These are phyloP conservation scores for Oropetium thomaeum DNA, from an alignment of 176 grass and related monocot genomes.

Conservation along the genomic window DNA sequence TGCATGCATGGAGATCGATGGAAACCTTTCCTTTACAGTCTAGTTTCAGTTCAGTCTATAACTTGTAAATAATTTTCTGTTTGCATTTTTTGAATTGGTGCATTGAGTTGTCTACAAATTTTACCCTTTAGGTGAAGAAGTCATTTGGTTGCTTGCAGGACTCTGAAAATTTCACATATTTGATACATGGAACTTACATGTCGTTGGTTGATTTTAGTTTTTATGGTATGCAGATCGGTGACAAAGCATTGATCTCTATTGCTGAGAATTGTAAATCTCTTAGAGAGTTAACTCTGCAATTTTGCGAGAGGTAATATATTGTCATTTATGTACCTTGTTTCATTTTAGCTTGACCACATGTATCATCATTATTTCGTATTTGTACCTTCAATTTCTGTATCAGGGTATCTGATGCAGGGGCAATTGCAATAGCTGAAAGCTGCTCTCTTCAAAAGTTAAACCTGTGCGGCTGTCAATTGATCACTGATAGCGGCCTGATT, in stretches of 20 bases:
- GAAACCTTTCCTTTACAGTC: background rate
- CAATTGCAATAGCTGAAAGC: conserved; percentile 64
- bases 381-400: background rate
- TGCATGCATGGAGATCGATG: conserved; percentile 7
- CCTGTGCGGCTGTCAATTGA: conserved; percentile 65
- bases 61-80: background rate
- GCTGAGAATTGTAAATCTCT: conserved; percentile 79
- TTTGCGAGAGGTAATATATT: conserved; percentile 71
- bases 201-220: conserved; percentile 22
- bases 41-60: background rate
- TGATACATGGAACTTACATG: background rate
- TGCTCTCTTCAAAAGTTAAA: conserved; percentile 67
- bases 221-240: conserved; percentile 59
- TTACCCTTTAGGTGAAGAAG: background rate
- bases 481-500: conserved; percentile 65
- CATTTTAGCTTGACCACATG: background rate
- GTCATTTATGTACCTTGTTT: background rate
- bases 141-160: background rate
- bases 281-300: conserved; percentile 66
- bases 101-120: background rate
- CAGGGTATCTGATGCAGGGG: conserved; percentile 72
- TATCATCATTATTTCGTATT: conserved; percentile 4
- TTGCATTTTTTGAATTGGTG: conserved; percentile 12
- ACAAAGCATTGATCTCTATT: conserved; percentile 61
- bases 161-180: background rate